phyloP scores from a whole-genome alignment of 2,329 filamentous ascomycete species.

The Cercospora berteroae region DNA sequence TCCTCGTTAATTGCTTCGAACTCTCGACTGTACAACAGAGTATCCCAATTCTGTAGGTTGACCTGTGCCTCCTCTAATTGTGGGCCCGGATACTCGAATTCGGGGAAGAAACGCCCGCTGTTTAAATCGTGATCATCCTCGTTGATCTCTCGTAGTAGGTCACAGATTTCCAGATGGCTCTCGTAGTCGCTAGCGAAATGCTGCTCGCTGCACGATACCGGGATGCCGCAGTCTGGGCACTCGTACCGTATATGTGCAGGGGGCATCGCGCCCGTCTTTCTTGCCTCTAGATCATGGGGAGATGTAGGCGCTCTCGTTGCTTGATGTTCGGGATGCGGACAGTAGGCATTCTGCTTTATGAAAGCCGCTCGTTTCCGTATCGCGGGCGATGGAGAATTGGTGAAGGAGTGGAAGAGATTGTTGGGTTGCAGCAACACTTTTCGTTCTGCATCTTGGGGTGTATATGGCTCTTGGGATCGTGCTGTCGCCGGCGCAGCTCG shows the following conservation, averaged over 20 bases:
- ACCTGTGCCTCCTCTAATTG: slow-evolving; percentile 90
- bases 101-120: slow-evolving; percentile 86
- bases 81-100: slow-evolving; percentile 85
- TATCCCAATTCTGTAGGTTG: slow-evolving; percentile 99
- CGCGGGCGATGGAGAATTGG: slow-evolving; percentile 80
- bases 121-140: slow-evolving; percentile 95
- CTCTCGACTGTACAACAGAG: slow-evolving; percentile 86
- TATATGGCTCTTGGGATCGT: slow-evolving; percentile 8
- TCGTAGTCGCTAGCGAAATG: slow-evolving; percentile 98
- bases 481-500: slow-evolving; percentile 23
- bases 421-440: slow-evolving; percentile 60
- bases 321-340: slow-evolving; percentile 84
- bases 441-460: slow-evolving; percentile 29
- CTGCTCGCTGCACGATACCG: slow-evolving; percentile 88
- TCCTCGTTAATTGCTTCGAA: slow-evolving; percentile 90
- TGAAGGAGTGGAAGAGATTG: slow-evolving; percentile 91
- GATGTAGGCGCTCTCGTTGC: slow-evolving; percentile 67
- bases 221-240: slow-evolving; percentile 92
- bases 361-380: slow-evolving; percentile 85
- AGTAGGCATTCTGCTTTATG: slow-evolving; percentile 90
- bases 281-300: slow-evolving; percentile 61
- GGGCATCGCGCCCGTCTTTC: slow-evolving; percentile 59
- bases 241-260: slow-evolving; percentile 88
- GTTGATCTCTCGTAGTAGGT: slow-evolving; percentile 87
- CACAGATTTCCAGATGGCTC: slow-evolving; percentile 85